Percentiles rank a stretch among this genome's conserved stretches.
Conservation (phyloP, 148 eudicot species). For the Cornus florida region DNA sequence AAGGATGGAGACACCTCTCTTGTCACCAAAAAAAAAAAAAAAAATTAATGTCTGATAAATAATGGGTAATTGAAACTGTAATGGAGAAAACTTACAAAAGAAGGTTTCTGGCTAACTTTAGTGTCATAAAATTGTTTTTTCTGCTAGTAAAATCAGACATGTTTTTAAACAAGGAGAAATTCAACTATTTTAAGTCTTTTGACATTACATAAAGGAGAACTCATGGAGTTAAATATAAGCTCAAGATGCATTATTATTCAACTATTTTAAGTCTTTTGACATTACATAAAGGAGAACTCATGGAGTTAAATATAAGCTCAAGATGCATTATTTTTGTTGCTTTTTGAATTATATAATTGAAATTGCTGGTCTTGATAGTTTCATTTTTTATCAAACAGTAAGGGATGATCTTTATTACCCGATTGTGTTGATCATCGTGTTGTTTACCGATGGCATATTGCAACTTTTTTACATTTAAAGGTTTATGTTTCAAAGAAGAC, state of each 20-base stretch:
- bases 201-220: neutral
- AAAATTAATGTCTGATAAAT: too few relatives aligned
- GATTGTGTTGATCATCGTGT: too few relatives aligned
- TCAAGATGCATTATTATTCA: too few relatives aligned
- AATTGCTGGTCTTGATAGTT: too few relatives aligned
- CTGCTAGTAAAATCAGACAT: neutral
- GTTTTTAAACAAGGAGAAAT: neutral
- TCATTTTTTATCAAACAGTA: too few relatives aligned
- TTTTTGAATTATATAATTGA: neutral
- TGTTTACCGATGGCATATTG: too few relatives aligned
- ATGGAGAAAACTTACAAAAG: neutral
- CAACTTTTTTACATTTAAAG: too few relatives aligned
- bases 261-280: neutral
- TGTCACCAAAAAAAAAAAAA: too few relatives aligned
- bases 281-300: neutral
- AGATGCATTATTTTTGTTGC: neutral
- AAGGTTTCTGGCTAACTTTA: neutral
- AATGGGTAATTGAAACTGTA: neutral
- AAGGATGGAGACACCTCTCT: too few relatives aligned
- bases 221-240: neutral
- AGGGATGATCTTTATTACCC: too few relatives aligned
- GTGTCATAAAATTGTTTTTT: neutral
- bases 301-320: neutral
- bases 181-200: neutral
- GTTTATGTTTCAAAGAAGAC: too few relatives aligned